Conservation (phyloP, 2,329 filamentous ascomycete species). For the Fusarium brevicatenulatum region DNA sequence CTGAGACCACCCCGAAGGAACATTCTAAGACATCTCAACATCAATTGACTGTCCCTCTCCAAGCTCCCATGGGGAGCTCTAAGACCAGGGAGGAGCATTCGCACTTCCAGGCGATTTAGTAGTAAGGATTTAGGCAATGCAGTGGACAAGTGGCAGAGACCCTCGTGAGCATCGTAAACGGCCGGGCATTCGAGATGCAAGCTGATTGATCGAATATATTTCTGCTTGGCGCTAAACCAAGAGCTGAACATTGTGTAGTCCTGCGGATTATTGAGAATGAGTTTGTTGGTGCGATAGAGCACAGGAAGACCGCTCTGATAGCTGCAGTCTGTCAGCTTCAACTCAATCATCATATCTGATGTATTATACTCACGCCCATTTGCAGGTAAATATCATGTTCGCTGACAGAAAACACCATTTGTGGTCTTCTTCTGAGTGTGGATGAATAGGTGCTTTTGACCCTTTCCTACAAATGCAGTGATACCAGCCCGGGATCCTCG, state of each 20-base stretch:
- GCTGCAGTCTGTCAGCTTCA: not conserved
- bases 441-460: not conserved
- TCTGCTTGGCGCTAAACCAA: not conserved
- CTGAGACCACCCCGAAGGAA: not conserved
- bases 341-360: too few relatives aligned
- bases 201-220: not conserved
- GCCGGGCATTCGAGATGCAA: not conserved
- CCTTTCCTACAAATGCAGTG: slow-evolving; percentile 11
- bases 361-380: slow-evolving; percentile 1
- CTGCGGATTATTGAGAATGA: not conserved
- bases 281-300: slow-evolving; percentile 2
- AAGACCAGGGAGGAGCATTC: not conserved
- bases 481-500: not conserved
- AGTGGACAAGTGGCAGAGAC: not conserved
- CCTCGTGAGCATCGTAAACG: not conserved
- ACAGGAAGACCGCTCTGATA: not conserved
- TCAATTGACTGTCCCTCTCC: not conserved
- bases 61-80: not conserved
- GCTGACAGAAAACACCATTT: not conserved
- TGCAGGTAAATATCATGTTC: slow-evolving; percentile 1
- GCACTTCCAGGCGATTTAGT: not conserved
- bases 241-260: not conserved
- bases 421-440: not conserved
- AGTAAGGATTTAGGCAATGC: not conserved
- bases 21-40: not conserved